A percentile compares a stretch with the other conserved stretches of the same genome.
These are phyloP conservation scores for Andrographis paniculata DNA, from an alignment of 305 asterid species.

Conservation along the genomic window DNA sequence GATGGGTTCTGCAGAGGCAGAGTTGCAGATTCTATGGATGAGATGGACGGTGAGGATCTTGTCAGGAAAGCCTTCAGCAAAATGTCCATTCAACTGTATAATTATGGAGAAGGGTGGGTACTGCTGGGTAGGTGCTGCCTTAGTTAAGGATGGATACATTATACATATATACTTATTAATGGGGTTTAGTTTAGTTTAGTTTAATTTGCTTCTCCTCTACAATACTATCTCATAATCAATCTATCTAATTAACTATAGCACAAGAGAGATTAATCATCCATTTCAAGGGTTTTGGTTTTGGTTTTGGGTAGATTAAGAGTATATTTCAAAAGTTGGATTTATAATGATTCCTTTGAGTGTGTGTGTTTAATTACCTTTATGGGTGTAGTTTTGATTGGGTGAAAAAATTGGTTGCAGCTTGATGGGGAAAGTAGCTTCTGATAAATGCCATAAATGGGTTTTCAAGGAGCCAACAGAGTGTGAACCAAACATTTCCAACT, in stretches of 20 bases:
- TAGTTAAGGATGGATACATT: constrained; percentile 15
- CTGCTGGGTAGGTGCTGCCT: constrained; percentile 79
- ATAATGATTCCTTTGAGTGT: constrained; percentile 16
- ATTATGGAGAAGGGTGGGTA: constrained; percentile 99
- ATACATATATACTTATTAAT: too few species aligned
- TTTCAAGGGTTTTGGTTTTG: too few species aligned
- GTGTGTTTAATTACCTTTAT: not conserved
- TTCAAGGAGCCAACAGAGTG: constrained; percentile 97
- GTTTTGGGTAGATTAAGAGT: too few species aligned
- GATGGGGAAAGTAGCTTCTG: constrained; percentile 99
- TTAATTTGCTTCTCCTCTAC: too few species aligned
- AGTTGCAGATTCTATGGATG: constrained; percentile 67
- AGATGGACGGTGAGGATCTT: constrained; percentile 84
- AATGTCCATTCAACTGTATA: constrained; percentile 97
- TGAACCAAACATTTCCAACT: constrained; percentile 94
- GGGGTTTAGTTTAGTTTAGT: too few species aligned
- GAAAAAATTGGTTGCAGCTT: constrained; percentile 59
- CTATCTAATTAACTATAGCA: too few species aligned
- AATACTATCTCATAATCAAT: too few species aligned
- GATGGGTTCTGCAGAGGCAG: constrained; percentile 98
- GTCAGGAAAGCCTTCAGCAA: constrained; percentile 98
- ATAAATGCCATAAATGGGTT: constrained; percentile 99
- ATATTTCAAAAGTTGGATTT: too few species aligned
- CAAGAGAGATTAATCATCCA: too few species aligned
- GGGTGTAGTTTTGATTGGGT: constrained; percentile 28